These are phyloP conservation scores for Fusarium sp. DNA, from an alignment of 2,329 filamentous ascomycete genomes.

Conservation along the genomic window DNA sequence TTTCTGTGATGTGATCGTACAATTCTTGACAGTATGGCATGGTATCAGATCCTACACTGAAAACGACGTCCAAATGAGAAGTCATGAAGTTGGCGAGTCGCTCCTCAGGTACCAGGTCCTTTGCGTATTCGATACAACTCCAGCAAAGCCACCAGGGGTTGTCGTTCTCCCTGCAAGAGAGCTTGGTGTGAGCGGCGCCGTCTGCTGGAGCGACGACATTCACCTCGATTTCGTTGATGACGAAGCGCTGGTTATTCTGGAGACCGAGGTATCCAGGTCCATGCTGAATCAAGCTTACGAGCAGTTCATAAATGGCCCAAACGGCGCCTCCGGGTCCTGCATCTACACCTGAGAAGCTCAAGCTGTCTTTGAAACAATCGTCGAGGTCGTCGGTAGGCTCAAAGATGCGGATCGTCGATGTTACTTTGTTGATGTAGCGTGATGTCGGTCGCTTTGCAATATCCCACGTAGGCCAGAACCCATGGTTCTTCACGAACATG, in stretches of 20 bases:
- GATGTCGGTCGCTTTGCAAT: not conserved
- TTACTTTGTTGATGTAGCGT: constrained; percentile 3
- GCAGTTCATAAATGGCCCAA: not conserved
- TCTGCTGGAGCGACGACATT: constrained; percentile 10
- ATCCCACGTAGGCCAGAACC: constrained; percentile 13
- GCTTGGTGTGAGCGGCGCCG: not conserved
- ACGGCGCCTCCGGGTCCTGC: not conserved
- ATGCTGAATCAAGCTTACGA: not conserved
- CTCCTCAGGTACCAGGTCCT: not conserved
- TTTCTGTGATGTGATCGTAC: not conserved
- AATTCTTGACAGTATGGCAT: not conserved
- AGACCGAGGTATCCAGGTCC: not conserved
- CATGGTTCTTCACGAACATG: constrained; percentile 14
- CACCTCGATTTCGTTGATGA: constrained; percentile 5
- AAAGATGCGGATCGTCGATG: constrained; percentile 12
- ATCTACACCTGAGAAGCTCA: not conserved
- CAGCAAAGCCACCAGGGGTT: not conserved
- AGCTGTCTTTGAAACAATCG: not conserved
- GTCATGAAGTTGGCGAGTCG: not conserved
- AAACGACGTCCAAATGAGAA: fast-evolving
- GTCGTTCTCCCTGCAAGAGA: not conserved
- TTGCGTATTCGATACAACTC: fast-evolving
- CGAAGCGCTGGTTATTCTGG: fast-evolving
- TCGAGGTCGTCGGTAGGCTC: constrained; percentile 1
- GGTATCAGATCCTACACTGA: fast-evolving